These are phyloP conservation scores for Nepenthes alata DNA, from an alignment of 179 eudicot genomes.

Conservation along the genomic window DNA sequence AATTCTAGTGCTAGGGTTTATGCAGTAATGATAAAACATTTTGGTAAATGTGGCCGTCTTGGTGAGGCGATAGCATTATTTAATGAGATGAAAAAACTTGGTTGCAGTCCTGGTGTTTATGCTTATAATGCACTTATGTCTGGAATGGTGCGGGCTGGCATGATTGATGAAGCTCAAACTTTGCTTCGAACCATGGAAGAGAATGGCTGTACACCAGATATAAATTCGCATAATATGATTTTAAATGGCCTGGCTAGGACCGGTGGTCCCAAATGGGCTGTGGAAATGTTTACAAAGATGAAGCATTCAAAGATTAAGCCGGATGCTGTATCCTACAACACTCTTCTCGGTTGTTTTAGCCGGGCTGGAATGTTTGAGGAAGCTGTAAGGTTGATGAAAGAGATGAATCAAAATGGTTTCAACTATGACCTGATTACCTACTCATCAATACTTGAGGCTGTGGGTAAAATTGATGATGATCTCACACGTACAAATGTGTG, in stretches of 20 bases:
- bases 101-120: conserved; percentile 66
- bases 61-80: conserved; percentile 66
- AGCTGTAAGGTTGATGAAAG: conserved; percentile 81
- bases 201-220: conserved; percentile 65
- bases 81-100: conserved; percentile 66
- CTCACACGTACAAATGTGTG: conserved; percentile 1
- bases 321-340: conserved; percentile 81
- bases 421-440: conserved; percentile 76
- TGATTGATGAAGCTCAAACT: conserved; percentile 70
- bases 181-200: conserved; percentile 61
- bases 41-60: conserved; percentile 65
- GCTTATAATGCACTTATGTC: conserved; percentile 93
- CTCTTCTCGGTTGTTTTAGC: conserved; percentile 77
- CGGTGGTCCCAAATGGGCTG: conserved; percentile 61
- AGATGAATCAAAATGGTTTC: conserved; percentile 61
- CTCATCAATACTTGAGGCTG: conserved; percentile 89
- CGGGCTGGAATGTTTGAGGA: conserved; percentile 98
- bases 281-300: conserved; percentile 69
- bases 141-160: conserved; percentile 67
- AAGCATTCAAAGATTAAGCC: conserved; percentile 48
- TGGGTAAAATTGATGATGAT: conserved; percentile 73
- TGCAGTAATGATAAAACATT: conserved; percentile 90
- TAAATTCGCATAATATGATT: conserved; percentile 74
- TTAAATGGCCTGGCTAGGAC: conserved; percentile 68
- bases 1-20: conserved; percentile 77